Percentiles rank a stretch among this genome's conserved stretches.
Conservation (phyloP, 331 rosid genomes). For the Malus hybrid region DNA sequence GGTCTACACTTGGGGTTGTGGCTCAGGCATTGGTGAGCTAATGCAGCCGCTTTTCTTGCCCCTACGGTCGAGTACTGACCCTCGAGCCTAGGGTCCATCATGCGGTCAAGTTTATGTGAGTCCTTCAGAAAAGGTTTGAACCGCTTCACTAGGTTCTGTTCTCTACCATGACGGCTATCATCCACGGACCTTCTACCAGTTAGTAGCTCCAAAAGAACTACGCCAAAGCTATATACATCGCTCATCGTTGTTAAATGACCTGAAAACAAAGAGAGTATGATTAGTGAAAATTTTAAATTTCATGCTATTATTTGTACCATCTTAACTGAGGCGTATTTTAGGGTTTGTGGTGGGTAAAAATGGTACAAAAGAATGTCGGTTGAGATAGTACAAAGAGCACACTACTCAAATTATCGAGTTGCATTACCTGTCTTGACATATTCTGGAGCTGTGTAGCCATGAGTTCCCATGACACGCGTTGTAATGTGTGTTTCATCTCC, state of each 20-base stretch:
- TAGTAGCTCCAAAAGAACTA: slow-evolving; percentile 73
- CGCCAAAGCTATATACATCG: slow-evolving; percentile 88
- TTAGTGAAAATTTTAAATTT: neutral
- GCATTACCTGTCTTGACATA: slow-evolving; percentile 67
- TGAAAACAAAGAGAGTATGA: slow-evolving; percentile 6
- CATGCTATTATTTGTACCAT: no score
- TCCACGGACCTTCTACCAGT: slow-evolving; percentile 68
- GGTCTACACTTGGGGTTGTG: slow-evolving; percentile 54
- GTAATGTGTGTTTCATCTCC: slow-evolving; percentile 60
- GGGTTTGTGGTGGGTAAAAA: no score
- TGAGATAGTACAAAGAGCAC: no score
- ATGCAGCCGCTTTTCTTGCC: slow-evolving; percentile 42
- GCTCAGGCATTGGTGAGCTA: slow-evolving; percentile 64
- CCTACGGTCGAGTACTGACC: slow-evolving; percentile 64
- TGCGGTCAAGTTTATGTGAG: slow-evolving; percentile 45
- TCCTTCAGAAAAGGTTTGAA: slow-evolving; percentile 70
- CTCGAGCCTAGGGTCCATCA: slow-evolving; percentile 77
- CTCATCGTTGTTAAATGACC: slow-evolving; percentile 84
- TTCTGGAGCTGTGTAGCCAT: slow-evolving; percentile 93
- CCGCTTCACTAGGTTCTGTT: slow-evolving; percentile 83
- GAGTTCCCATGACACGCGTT: slow-evolving; percentile 83
- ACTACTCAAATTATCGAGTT: neutral
- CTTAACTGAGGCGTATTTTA: no score
- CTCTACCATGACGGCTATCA: slow-evolving; percentile 49
- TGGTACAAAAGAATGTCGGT: no score